Conservation (phyloP, 208 protist species). For the Leishmania lainsoni region DNA sequence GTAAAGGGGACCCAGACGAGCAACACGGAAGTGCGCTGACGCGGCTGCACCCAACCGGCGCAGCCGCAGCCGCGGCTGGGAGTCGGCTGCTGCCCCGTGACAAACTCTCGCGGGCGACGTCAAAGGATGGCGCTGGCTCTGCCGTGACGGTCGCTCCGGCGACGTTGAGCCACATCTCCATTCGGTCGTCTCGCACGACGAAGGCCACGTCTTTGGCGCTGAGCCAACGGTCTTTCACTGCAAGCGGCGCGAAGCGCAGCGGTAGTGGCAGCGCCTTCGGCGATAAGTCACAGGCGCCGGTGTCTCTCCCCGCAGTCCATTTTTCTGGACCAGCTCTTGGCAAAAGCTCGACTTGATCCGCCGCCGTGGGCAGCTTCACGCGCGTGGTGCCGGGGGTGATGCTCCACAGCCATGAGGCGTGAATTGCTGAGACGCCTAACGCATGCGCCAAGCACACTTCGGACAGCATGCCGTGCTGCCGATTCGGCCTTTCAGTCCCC, state of each 20-base stretch:
- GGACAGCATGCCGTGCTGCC: slow-evolving; percentile 3
- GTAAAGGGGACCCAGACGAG: slow-evolving; percentile 2
- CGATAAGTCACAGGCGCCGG: neutral
- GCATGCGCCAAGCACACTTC: slow-evolving; percentile 50
- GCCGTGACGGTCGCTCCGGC: slow-evolving; percentile 21
- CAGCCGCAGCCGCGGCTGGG: no score
- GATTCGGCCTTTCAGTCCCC: neutral
- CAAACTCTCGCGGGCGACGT: neutral
- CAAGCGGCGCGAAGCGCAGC: slow-evolving; percentile 22
- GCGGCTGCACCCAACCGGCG: no score
- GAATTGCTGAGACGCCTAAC: slow-evolving; percentile 49
- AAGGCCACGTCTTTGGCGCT: slow-evolving; percentile 16
- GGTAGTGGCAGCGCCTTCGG: neutral
- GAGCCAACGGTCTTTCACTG: slow-evolving; percentile 16
- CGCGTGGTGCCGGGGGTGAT: slow-evolving; percentile 19
- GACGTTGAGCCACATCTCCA: slow-evolving; percentile 36
- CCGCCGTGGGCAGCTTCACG: slow-evolving; percentile 17
- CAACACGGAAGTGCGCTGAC: neutral
- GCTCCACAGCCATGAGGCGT: slow-evolving; percentile 43
- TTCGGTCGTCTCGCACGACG: slow-evolving; percentile 25
- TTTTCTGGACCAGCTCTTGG: neutral
- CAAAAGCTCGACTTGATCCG: slow-evolving; percentile 10
- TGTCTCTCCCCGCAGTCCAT: neutral
- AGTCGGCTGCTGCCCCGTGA: neutral
- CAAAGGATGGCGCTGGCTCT: slow-evolving; percentile 2